Conservation (phyloP, 1,284 basidiomycete genomes). For the Sphaerobolus stellatus region DNA sequence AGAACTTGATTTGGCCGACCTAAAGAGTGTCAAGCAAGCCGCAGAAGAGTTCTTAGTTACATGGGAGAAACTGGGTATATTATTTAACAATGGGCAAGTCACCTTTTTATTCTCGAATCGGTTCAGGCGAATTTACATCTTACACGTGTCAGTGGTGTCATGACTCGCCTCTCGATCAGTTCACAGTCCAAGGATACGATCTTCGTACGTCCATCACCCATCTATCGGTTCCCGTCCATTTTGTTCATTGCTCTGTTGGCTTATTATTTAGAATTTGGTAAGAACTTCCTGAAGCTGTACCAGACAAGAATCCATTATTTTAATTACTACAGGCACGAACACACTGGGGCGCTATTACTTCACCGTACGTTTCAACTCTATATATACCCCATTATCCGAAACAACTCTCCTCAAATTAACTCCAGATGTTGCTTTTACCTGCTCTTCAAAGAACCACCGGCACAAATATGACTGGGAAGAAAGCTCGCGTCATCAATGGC, state of each 20-base stretch:
- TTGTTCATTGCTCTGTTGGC: no score
- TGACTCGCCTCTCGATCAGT: background rate
- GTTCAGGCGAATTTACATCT: background rate
- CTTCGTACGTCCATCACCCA: slow-evolving; percentile 1
- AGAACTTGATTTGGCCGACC: slow-evolving; percentile 39
- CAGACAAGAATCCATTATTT: background rate
- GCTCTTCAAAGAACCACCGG: slow-evolving; percentile 9
- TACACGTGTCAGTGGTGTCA: background rate
- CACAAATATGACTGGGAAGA: no score
- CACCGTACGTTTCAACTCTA: background rate
- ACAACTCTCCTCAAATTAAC: background rate
- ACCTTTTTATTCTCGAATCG: background rate
- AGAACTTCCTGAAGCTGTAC: no score
- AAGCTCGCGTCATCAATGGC: no score
- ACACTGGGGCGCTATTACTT: slow-evolving; percentile 10
- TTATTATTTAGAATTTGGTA: no score
- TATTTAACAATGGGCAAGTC: slow-evolving; percentile 4
- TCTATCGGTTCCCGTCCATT: background rate
- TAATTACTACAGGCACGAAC: slow-evolving; percentile 10
- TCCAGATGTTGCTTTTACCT: slow-evolving; percentile 8
- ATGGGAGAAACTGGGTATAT: background rate
- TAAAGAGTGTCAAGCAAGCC: slow-evolving; percentile 30
- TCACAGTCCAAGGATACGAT: slow-evolving; percentile 9
- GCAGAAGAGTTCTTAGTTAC: background rate
- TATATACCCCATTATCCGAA: background rate